Percentiles rank a stretch among this genome's conserved stretches.
These are phyloP conservation scores for Odonthalia washingtoniensis DNA, from an alignment of 31 red algal species.

Conservation along the genomic window DNA sequence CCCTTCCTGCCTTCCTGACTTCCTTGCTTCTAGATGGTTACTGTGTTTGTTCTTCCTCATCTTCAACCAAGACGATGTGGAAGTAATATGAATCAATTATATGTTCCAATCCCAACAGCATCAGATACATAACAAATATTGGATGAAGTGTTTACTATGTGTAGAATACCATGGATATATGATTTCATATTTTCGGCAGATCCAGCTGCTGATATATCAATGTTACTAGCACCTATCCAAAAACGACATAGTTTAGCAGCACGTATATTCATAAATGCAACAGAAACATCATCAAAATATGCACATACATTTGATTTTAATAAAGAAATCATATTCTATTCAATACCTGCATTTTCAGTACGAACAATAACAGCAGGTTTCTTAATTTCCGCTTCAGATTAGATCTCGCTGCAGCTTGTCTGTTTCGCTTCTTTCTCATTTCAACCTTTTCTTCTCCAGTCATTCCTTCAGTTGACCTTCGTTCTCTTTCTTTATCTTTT, in stretches of 20 bases:
- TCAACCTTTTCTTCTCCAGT: constrained; percentile 57
- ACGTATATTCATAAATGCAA: constrained; percentile 71
- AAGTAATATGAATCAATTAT: constrained; percentile 63
- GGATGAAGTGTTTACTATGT: constrained; percentile 67
- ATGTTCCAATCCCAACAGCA: constrained; percentile 63
- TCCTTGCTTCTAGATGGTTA: no score
- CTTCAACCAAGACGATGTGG: not conserved
- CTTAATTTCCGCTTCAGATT: constrained; percentile 63
- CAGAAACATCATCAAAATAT: constrained; percentile 62
- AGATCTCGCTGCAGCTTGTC: constrained; percentile 62
- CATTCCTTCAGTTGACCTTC: not conserved
- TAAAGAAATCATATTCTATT: constrained; percentile 81
- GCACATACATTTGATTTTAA: constrained; percentile 80
- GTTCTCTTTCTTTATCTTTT: no score
- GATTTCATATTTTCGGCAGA: constrained; percentile 75
- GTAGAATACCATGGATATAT: constrained; percentile 76
- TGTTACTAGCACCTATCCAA: constrained; percentile 74
- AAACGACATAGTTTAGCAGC: constrained; percentile 69
- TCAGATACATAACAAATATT: constrained; percentile 65
- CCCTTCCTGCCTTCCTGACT: no score
- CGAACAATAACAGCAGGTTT: constrained; percentile 69
- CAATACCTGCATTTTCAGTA: constrained; percentile 71
- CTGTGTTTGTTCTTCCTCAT: not conserved
- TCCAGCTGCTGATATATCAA: constrained; percentile 75
- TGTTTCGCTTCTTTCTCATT: constrained; percentile 74